A percentile compares a stretch with the other conserved stretches of the same genome.
Conservation (phyloP, 306 rosid genomes). For the Nissolia schottii region DNA sequence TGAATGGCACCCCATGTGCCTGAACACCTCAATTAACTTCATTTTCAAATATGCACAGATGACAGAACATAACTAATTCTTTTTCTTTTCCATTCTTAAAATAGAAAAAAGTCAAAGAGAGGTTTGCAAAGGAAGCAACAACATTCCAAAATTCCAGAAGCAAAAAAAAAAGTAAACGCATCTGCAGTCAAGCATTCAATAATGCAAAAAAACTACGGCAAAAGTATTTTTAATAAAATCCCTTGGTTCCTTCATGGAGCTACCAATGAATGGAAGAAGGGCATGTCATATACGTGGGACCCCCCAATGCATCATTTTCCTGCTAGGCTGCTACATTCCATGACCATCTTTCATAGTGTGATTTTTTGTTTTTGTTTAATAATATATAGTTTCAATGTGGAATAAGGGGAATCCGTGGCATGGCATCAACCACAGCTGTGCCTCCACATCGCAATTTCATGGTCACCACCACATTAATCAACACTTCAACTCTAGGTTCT, state of each 20-base stretch:
- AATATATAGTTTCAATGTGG: background rate
- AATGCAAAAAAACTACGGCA: slow-evolving; percentile 17
- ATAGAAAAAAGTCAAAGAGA: slow-evolving; percentile 16
- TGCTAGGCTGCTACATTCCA: background rate
- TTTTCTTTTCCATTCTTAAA: background rate
- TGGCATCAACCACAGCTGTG: background rate
- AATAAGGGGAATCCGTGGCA: background rate
- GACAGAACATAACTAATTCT: background rate
- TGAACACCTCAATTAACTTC: background rate
- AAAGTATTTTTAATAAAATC: slow-evolving; percentile 4
- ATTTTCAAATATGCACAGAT: slow-evolving; percentile 5
- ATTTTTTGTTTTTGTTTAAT: too few relatives aligned
- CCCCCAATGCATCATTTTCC: slow-evolving; percentile 27
- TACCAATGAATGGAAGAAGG: slow-evolving; percentile 5
- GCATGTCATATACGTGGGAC: slow-evolving; percentile 24
- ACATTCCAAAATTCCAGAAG: background rate
- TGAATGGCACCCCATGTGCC: background rate
- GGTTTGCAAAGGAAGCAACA: background rate
- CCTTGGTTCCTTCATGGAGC: background rate
- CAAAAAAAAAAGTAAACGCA: slow-evolving; percentile 14
- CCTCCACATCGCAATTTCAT: slow-evolving; percentile 3
- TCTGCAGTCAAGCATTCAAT: slow-evolving; percentile 24
- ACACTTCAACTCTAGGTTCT: background rate
- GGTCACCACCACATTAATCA: background rate
- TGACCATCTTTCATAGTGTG: background rate